These are phyloP conservation scores for Candolleomyces aberdarensis DNA, from an alignment of 768 basidiomycete genomes.

Conservation along the genomic window DNA sequence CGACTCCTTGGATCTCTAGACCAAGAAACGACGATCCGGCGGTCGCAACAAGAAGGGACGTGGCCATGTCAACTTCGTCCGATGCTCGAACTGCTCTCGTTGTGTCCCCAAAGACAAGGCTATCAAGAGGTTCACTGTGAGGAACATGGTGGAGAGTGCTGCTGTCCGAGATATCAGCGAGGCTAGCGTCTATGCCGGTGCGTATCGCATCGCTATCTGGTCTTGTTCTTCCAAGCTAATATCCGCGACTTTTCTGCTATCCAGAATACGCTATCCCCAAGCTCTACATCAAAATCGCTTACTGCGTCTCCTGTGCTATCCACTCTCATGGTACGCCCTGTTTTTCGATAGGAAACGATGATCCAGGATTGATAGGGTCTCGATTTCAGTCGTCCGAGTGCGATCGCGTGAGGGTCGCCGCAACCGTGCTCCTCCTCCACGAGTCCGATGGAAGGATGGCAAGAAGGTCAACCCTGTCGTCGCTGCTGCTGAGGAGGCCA, in stretches of 20 bases:
- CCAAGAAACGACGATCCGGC: constrained; percentile 98
- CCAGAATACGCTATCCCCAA: constrained; percentile 95
- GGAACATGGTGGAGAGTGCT: constrained; percentile 99
- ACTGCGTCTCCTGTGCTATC: constrained; percentile 99
- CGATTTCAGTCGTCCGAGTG: constrained; percentile 86
- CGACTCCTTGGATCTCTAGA: constrained; percentile 44
- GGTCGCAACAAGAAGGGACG: constrained; percentile 99
- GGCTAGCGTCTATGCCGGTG: constrained; percentile 89
- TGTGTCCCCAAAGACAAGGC: constrained; percentile 99
- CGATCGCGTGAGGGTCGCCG: constrained; percentile 93
- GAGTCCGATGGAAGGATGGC: constrained; percentile 92
- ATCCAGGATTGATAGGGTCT: neutral
- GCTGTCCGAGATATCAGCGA: constrained; percentile 97
- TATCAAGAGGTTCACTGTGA: constrained; percentile 98
- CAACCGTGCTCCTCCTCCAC: constrained; percentile 96
- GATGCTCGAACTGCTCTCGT: constrained; percentile 99
- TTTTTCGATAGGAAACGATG: constrained; percentile 4
- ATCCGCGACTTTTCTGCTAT: neutral
- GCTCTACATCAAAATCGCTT: constrained; percentile 96
- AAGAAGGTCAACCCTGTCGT: constrained; percentile 98
- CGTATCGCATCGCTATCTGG: constrained; percentile 22
- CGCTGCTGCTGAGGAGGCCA: constrained; percentile 86
- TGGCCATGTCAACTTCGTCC: constrained; percentile 90
- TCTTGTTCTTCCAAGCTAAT: constrained; percentile 1
- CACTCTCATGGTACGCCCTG: constrained; percentile 88